Conservation (phyloP, 2,329 filamentous ascomycete genomes). For the Pseudocercospora macadamiae region DNA sequence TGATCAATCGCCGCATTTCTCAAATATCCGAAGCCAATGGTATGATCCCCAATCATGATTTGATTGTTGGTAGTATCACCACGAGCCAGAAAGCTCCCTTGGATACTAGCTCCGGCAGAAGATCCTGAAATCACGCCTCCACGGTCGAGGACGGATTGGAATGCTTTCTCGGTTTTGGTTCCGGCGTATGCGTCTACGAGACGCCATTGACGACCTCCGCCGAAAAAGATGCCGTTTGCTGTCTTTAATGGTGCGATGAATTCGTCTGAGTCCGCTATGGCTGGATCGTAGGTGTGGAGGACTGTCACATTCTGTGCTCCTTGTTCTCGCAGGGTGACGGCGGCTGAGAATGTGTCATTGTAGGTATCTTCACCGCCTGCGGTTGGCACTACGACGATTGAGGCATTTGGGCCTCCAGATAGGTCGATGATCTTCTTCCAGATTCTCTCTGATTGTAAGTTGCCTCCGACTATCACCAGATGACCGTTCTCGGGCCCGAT, state of each 20-base stretch:
- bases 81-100: slow-evolving; percentile 27
- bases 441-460: slow-evolving; percentile 22
- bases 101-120: slow-evolving; percentile 28
- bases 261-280: slow-evolving; percentile 25
- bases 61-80: slow-evolving; percentile 29
- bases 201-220: slow-evolving; percentile 31
- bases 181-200: slow-evolving; percentile 30
- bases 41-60: slow-evolving; percentile 29
- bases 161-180: slow-evolving; percentile 24
- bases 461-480: slow-evolving; percentile 28
- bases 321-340: slow-evolving; percentile 19
- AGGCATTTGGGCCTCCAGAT: slow-evolving; percentile 21
- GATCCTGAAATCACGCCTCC: slow-evolving; percentile 29
- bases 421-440: slow-evolving; percentile 28
- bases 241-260: slow-evolving; percentile 25
- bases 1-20: slow-evolving; percentile 29
- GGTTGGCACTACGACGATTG: slow-evolving; percentile 28
- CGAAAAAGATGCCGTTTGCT: slow-evolving; percentile 28
- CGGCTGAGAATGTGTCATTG: slow-evolving; percentile 24
- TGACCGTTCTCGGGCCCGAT: slow-evolving; percentile 26
- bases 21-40: slow-evolving; percentile 28
- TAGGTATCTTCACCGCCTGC: slow-evolving; percentile 27
- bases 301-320: slow-evolving; percentile 28
- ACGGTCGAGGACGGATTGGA: slow-evolving; percentile 26
- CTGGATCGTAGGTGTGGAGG: slow-evolving; percentile 29